Percentiles rank a stretch among this genome's conserved stretches.
Conservation (phyloP, 768 basidiomycete species). For the Leccinum longicurvipes region DNA sequence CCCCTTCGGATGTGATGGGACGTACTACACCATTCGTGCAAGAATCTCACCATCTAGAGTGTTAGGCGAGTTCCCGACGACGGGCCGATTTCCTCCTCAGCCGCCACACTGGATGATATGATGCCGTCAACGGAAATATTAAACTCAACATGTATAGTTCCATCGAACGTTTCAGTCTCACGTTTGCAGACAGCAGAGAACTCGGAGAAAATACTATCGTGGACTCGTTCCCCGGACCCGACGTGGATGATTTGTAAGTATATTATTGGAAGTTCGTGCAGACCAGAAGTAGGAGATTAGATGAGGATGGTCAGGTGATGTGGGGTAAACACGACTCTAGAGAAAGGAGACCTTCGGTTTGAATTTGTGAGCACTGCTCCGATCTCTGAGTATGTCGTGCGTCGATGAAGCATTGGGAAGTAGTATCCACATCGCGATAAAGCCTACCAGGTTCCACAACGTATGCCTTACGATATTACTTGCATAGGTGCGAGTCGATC, state of each 20-base stretch:
- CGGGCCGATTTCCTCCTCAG: constrained; percentile 2
- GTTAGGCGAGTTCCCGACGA: not conserved
- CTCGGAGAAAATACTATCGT: constrained; percentile 19
- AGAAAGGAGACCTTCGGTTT: constrained; percentile 28
- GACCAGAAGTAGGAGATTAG: constrained; percentile 43
- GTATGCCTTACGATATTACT: not conserved
- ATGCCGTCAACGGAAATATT: constrained; percentile 42
- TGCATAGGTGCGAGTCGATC: not conserved
- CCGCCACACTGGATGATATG: constrained; percentile 5
- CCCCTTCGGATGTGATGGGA: constrained; percentile 25
- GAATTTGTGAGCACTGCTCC: constrained; percentile 2
- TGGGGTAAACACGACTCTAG: constrained; percentile 21
- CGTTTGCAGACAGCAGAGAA: constrained; percentile 22
- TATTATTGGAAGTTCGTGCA: constrained; percentile 30
- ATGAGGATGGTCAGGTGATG: constrained; percentile 55
- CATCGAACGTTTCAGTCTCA: constrained; percentile 12
- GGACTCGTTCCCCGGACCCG: constrained; percentile 7
- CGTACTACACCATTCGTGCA: constrained; percentile 28
- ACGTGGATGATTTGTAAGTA: constrained; percentile 30
- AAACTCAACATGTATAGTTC: constrained; percentile 36
- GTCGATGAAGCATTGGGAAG: too few relatives aligned
- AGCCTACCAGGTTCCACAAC: too few relatives aligned
- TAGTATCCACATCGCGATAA: too few relatives aligned
- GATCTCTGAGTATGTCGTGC: not conserved
- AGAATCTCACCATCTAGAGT: not conserved